Base-by-base conservation (phyloP, 805 yeast genomes). In the Hanseniaspora meyeri region DNA sequence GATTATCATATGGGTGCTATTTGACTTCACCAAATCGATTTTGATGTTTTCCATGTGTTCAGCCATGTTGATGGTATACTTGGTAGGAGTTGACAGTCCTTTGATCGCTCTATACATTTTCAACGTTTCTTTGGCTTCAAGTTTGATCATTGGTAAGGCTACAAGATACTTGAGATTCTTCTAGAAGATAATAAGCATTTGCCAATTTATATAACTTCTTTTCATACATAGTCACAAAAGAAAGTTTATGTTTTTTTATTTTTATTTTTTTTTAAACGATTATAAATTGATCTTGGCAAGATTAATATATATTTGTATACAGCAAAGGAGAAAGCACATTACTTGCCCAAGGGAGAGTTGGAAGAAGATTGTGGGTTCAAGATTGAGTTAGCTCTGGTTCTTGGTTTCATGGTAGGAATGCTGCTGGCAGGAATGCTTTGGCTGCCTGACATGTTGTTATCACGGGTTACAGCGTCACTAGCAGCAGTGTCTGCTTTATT, bases 1-100 rank as follows among this genome's bases (percentile, higher is more conserved):
- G 82, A 82, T 66, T 77, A 77, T 84, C 5, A 70, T 85, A 36
- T 84, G 91, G 89, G 64, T 79, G 53, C 69, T 81, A 51, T 73
- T 82, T 52, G 88, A 82, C 63, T 81, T 83, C 1, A 76, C 85
- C 2, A 57, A 73, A 9, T 72, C 77, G 14, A 82, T 83, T 24
- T 72, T 80, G n/a, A 8, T 32, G 10, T 43, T 43, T 24, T 20
- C 38, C 17, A 4, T 43, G 9, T 7, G 46, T 7, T 16, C n/a
- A n/a, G 31, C 42, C 14, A 10, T 38, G 17, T 17, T 24, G 10
- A 39, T 42, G 34, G 20, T 38, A 6, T 46, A 53, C 19, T 20
- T 39, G 24, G 19, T 53, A 14, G 34, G 48, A 11, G 36, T 46
- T 31, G 31, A 53, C 3, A 8, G 24, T 17, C 53, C 38, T 37